Base-by-base conservation (phyloP, 208 protist genomes). In the Ichthyophonus hoferi region DNA sequence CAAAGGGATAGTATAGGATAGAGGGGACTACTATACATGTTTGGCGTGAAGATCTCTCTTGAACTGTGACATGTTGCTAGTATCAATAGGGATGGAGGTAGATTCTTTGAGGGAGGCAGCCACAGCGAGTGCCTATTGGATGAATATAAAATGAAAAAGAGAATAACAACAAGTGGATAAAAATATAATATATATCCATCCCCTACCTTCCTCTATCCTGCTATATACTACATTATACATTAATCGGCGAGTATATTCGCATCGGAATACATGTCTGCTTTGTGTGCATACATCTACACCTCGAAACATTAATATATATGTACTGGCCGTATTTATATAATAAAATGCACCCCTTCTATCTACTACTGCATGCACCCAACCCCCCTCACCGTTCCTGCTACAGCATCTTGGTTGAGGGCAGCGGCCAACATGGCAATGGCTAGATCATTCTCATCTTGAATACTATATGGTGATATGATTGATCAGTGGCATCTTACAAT, bases 21-120 rank as follows among this genome's bases (percentile, higher is more conserved):
- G n/a, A n/a, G n/a, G n/a, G n/a, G n/a, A n/a, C n/a, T n/a, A n/a
- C n/a, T n/a, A 34, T 85, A 85, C 77, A 31, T 81, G 77, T 81
- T 90, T 90, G 0, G 78, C 83, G 58, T 90, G 40, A n/a, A 90
- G 40, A 39, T 88, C 31, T 33, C 89, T 81, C 39, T 87, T 79
- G 31, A 84, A 42, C 35, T 86, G 79, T 2, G 50, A 42, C 58
- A 90, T 17, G 7, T 86, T 42, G 3, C 39, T 77, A 0, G 83
- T 78, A 83, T 90, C 81, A 3, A 87, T 58, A 7, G 40, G 38
- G 0, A 42, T 34, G 1, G 2, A 12, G 17, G 1, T 14, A n/a
- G 35, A 79, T 37, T 87, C 79, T 67, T 33, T 50, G 1, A 90
- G 40, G 37, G 82, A 88, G 38, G 79, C 81, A 14, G 88, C 88